Evolutionary conservation across 768 basidiomycete genomes (phyloP).

Genomic region (Pisolithus albus): DNA sequence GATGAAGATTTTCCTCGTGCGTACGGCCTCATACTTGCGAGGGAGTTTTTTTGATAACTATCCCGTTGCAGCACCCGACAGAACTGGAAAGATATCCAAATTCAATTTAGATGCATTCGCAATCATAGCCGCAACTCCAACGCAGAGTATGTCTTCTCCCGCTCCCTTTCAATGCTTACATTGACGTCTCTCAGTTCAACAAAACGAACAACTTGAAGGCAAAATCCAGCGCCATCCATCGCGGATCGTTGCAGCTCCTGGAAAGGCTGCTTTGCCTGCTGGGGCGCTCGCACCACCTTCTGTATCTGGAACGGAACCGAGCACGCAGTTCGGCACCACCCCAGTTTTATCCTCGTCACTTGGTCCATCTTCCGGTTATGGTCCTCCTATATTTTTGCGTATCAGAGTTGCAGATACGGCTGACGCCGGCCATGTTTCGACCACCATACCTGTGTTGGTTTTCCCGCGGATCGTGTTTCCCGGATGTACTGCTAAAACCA

Average conservation of each 20-base stretch:
- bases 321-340: constrained; percentile 43
- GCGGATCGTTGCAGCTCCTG: constrained; percentile 48
- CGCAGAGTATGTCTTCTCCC: constrained; percentile 50
- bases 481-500: neutral
- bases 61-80: constrained; percentile 71
- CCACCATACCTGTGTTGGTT: constrained; percentile 85
- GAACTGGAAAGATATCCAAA: constrained; percentile 76
- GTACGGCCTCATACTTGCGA: constrained; percentile 21
- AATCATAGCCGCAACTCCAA: constrained; percentile 64
- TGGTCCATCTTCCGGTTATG: constrained; percentile 64
- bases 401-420: constrained; percentile 75
- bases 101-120: constrained; percentile 91
- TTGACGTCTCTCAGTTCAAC: constrained; percentile 41
- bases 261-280: constrained; percentile 42
- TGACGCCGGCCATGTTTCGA: constrained; percentile 79
- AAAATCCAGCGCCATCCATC: constrained; percentile 83
- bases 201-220: constrained; percentile 73
- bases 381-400: constrained; percentile 77
- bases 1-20: constrained; percentile 97
- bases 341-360: constrained; percentile 57
- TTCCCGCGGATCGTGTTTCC: neutral
- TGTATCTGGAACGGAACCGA: constrained; percentile 34
- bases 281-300: constrained; percentile 34
- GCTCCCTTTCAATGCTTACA: neutral
- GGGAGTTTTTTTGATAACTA: neutral